Evolutionary conservation across 2,329 filamentous ascomycete genomes (phyloP), one percentile per base, ranked within the genome.

Genomic region (Leptographium procerum): DNA sequence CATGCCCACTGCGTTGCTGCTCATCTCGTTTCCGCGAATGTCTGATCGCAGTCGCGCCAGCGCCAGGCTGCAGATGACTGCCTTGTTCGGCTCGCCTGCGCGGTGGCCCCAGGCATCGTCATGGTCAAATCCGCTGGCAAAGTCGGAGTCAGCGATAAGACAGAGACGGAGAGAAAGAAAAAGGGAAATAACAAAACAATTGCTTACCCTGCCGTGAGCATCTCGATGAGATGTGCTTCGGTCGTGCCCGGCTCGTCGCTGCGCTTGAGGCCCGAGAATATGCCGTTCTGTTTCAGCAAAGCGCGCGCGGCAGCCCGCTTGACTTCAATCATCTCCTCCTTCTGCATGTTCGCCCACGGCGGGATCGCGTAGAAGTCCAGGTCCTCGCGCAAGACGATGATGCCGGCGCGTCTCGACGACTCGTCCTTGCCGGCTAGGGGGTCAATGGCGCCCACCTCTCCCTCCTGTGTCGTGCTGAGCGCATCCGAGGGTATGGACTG

Each of bases 361-460:
- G 94, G 94, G 62, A 99, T 97, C 52, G 85, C 90, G 70, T 99
- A 99, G 70, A 99, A 99, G 72, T 99, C 94, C 51, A 99, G 81
- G 67, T 99, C 94, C 72, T 99, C 94, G 53, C 94, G 82, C 61
- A 99, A 77, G 40, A 99, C 94, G 66, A 99, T 99, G 72, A 99
- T 99, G 22, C 94, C 94, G 22, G 94, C 94, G 57, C 94, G 91
- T 84, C 80, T 96, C 79, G 66, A 94, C 71, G 87, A 90, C 84
- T 77, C 95, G 80, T 76, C 86, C 75, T 67, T 86, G 81, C 64
- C 81, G 85, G 61, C 78, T 72, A 89, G 79, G 4, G 88, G 84
- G 69, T 95, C 91, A 62, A 88, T 84, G 22, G 82, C 79, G 63
- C 86, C 80, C 52, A 78, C 83, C 66, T 87, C 79, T 61, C 82